phyloP scores from a whole-genome alignment of 495 filamentous ascomycete species.

The Diplogelasinospora grovesii region DNA sequence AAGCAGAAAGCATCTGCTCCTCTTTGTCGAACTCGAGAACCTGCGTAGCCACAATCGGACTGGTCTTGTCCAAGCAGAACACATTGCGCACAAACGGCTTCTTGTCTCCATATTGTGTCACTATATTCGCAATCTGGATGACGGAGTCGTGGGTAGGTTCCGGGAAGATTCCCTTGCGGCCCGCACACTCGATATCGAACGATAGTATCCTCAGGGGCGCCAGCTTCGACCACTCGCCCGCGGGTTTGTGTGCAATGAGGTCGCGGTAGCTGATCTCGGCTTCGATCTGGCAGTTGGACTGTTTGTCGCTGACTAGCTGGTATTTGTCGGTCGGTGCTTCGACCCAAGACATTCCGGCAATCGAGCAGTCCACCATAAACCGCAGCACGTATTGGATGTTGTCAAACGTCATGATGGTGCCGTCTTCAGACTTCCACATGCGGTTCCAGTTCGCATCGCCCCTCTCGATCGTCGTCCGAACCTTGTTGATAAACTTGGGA shows the following conservation, averaged over 20 bases:
- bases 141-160: conserved; percentile 87
- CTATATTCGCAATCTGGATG: conserved; percentile 98
- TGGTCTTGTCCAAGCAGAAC: conserved; percentile 86
- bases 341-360: conserved; percentile 96
- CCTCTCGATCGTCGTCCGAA: conserved; percentile 65
- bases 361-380: conserved; percentile 96
- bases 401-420: conserved; percentile 78
- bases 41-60: conserved; percentile 89
- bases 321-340: conserved; percentile 74
- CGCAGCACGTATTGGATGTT: conserved; percentile 89
- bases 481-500: conserved; percentile 66
- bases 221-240: conserved; percentile 98
- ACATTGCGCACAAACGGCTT: conserved; percentile 97
- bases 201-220: conserved; percentile 87
- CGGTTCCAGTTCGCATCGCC: conserved; percentile 82
- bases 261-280: conserved; percentile 74
- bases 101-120: conserved; percentile 89
- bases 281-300: conserved; percentile 95
- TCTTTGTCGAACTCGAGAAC: conserved; percentile 77
- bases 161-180: conserved; percentile 94
- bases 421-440: conserved; percentile 70
- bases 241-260: conserved; percentile 79
- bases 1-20: conserved; percentile 76
- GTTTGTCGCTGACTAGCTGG: conserved; percentile 55
- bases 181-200: conserved; percentile 98